phyloP scores from a whole-genome alignment of 345 rosid species.

The Euphorbia tirucalli region DNA sequence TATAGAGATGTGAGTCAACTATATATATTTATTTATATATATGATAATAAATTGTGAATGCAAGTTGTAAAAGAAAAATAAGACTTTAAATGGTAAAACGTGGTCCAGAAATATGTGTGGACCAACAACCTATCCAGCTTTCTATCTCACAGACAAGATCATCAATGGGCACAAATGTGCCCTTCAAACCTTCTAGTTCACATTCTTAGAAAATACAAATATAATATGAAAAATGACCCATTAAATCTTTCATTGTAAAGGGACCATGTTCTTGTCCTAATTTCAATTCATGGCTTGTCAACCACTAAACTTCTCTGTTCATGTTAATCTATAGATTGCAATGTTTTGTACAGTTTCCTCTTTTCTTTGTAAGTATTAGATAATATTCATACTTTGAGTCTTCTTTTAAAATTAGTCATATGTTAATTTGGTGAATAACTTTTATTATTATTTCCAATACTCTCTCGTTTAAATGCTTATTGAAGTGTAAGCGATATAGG shows the following conservation, averaged over 20 bases:
- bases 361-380: too few species aligned
- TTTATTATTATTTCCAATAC: too few species aligned
- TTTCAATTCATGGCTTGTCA: not conserved
- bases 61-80: not conserved
- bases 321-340: conserved; percentile 12
- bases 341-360: not conserved
- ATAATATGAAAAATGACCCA: too few species aligned
- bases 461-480: too few species aligned
- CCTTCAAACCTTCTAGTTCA: conserved; percentile 1
- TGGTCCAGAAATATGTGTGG: too few species aligned
- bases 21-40: too few species aligned
- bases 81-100: too few species aligned
- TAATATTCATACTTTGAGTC: too few species aligned
- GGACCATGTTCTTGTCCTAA: not conserved
- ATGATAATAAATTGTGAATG: not conserved
- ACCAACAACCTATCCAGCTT: too few species aligned
- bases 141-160: not conserved
- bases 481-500: too few species aligned
- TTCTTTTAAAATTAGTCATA: too few species aligned
- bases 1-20: not conserved
- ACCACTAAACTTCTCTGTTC: conserved; percentile 20
- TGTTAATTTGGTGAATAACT: too few species aligned
- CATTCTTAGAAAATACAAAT: not conserved
- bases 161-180: not conserved
- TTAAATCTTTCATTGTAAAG: not conserved